Base-by-base conservation (phyloP, 345 rosid genomes). In the Lumnitzera racemosa region DNA sequence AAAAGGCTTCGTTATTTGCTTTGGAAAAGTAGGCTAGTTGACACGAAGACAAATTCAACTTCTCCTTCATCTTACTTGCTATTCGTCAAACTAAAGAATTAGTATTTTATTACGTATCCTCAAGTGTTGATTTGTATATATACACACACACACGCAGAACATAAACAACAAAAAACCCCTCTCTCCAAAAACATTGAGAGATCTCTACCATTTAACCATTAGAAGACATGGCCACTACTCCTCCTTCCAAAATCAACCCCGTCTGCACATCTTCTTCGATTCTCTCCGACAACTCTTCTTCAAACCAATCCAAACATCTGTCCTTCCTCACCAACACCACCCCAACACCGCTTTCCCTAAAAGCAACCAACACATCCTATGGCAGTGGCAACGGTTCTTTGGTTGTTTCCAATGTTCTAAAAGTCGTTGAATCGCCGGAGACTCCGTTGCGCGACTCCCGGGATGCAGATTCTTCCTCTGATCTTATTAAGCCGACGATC, bases 401-500 rank as follows among this genome's bases (percentile, higher is more conserved):
- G 9, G 11, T 9, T 48, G 14, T 67, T 31, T 36, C 46, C 16
- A 64, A 57, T 46, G 74, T 68, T 15, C 56, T 72, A 49, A 58
- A 73, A 24, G 66, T 63, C 13, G 61, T 50, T 5, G 74, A 67
- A 49, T 59, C 70, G 7, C 23, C 64, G 0, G 57, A 58, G 23
- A 47, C 57, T 2, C 24, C 65, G 1, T 16, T 63, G 9, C 56
- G 61, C 29, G 49, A 9, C 14, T 20, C 63, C 51, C 47, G 13
- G 48, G 49, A 29, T 12, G 5, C 20, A 3, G 17, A 66, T 52
- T 25, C 51, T 52, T 25, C 51, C 58, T 10, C 60, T 41, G 25
- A 56, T 2, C 58, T 24, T 47, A 65, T 24, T 47, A 65, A 55
- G 24, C 85, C 87, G 0, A 78, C 70, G 8, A 85, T 90, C 58